Base-by-base conservation (phyloP, 768 basidiomycete genomes). In the Leccinellum rugosiceps region DNA sequence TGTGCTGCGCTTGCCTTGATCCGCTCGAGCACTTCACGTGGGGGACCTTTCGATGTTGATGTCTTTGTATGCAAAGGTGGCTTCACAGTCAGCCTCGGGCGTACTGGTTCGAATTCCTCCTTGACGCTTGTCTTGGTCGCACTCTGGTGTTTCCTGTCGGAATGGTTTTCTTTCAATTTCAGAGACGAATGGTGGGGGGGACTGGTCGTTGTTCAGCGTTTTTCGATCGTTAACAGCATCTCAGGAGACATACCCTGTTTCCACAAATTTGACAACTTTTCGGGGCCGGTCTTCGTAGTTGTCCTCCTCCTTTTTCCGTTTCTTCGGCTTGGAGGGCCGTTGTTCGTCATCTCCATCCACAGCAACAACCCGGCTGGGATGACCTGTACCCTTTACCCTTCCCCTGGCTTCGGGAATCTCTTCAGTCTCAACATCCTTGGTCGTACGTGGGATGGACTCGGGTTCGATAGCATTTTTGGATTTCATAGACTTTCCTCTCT, bases 11-110 rank as follows among this genome's bases (percentile, higher is more conserved):
- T 69, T 14, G 74, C 69, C 50, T 66, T 72, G 30, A 78, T 70
- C 50, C 76, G 72, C 38, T 71, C 70, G 8, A 78, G 69, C 3
- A 78, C 72, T 25, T 75, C 71, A 21, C 62, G 75, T 0, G 78
- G 78, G 1, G 75, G 77, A 7, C 77, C 77, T 59, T 66, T 73
- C 14, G 53, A 50, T 7, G 49, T 21, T 52, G 51, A 50, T 6
- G 49, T n/a, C 53, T 65, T 67, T 7, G 59, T n/a, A 10, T 54
- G 61, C 2, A 53, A 53, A 8, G 55, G 45, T 6, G 32, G 51
- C 23, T 58, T 53, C 14, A 15, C 52, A 28, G 44, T 13, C n/a
- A 44, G 26, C 25, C 58, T 58, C 9, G 17, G 32, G 3, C 11
- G 38, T 4, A 28, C 50, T 28, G 3, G n/a, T 38, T 56, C 49